Conservation (phyloP, 2,329 filamentous ascomycete genomes). For the Oidium heveae region DNA sequence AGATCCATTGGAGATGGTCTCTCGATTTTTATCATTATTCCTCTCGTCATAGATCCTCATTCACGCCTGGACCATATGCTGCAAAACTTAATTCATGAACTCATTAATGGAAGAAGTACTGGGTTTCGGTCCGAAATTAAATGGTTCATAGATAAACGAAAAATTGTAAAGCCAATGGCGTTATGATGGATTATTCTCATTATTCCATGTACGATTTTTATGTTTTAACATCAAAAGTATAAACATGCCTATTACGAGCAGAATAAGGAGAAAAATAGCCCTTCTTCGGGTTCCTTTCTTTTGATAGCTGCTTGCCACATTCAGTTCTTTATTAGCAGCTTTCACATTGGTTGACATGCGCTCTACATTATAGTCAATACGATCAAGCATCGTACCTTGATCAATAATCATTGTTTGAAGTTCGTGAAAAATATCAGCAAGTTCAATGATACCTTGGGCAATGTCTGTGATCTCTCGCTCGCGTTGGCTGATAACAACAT, state of each 20-base stretch:
- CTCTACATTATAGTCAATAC: conserved; percentile 96
- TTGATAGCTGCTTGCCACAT: conserved; percentile 72
- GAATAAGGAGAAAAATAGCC: conserved; percentile 64
- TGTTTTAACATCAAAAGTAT: conserved; percentile 56
- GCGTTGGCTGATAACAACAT: conserved; percentile 66
- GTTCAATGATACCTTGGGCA: conserved; percentile 88
- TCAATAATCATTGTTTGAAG: conserved; percentile 89
- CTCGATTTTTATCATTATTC: no score
- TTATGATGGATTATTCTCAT: no score
- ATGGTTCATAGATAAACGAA: no score
- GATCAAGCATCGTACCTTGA: conserved; percentile 72
- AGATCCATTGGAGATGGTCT: no score
- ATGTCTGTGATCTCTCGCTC: conserved; percentile 96
- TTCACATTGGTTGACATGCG: conserved; percentile 86
- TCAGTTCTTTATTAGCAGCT: conserved; percentile 75
- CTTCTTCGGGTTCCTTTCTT: conserved; percentile 72
- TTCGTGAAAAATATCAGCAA: conserved; percentile 91
- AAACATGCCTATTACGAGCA: conserved; percentile 68
- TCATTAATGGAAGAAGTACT: no score
- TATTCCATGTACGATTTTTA: conserved; percentile 7
- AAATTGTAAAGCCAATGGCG: no score
- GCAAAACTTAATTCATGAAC: no score
- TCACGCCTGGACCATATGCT: no score
- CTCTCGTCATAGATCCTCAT: no score
- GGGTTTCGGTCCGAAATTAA: no score